These are phyloP conservation scores for Triticum urartu DNA, from an alignment of 176 grass and related monocot species.

Conservation along the genomic window DNA sequence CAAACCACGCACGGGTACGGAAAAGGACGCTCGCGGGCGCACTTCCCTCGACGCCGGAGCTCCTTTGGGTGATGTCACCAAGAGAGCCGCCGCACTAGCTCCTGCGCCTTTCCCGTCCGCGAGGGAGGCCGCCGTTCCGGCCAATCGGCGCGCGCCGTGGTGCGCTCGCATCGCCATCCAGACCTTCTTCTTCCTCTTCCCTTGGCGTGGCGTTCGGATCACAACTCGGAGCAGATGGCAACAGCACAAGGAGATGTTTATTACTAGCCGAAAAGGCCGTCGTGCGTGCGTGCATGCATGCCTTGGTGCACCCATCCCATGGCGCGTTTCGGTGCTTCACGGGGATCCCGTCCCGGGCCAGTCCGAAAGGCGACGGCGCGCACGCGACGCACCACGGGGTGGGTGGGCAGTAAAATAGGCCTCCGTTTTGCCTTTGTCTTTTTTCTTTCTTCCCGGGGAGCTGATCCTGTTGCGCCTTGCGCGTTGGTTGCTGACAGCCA, in stretches of 20 bases:
- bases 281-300: no score
- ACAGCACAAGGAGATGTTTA: background rate
- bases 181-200: no score
- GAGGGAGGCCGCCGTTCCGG: background rate
- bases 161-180: background rate
- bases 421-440: background rate
- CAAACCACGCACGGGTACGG: background rate
- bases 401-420: background rate
- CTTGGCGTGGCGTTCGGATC: background rate
- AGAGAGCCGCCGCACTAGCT: background rate
- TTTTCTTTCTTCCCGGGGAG: no score
- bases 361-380: background rate
- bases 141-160: background rate
- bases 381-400: background rate
- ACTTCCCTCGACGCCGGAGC: conserved; percentile 1
- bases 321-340: conserved; percentile 23
- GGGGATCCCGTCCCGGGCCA: background rate
- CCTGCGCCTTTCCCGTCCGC: background rate
- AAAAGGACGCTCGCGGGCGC: conserved; percentile 1
- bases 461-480: background rate
- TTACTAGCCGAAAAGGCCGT: background rate
- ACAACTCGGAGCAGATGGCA: background rate
- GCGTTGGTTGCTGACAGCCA: background rate
- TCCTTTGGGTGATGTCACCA: background rate
- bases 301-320: background rate